phyloP scores from a whole-genome alignment of 2,329 filamentous ascomycete species.

The Pestalotiopsis sp. region DNA sequence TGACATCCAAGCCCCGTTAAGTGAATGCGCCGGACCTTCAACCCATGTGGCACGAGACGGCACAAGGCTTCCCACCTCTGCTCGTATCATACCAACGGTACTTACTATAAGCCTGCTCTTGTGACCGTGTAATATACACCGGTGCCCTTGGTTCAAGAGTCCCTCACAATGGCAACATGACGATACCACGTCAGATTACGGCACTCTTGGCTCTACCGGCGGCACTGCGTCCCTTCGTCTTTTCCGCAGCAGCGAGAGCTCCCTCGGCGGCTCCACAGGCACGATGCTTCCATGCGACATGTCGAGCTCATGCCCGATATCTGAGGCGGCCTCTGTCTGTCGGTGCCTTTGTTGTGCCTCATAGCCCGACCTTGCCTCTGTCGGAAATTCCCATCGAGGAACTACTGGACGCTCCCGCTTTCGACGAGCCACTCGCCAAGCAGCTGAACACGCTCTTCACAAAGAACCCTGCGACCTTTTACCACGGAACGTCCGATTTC shows the following conservation, averaged over 20 bases:
- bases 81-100: background rate
- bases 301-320: constrained; percentile 1
- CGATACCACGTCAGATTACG: constrained; percentile 23
- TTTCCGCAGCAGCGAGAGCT: constrained; percentile 16
- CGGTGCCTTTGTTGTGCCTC: constrained; percentile 31
- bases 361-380: constrained; percentile 24
- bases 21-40: background rate
- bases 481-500: constrained; percentile 35
- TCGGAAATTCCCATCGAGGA: constrained; percentile 30
- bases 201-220: constrained; percentile 29
- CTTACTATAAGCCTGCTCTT: background rate
- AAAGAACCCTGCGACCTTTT: constrained; percentile 26
- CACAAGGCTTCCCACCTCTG: background rate
- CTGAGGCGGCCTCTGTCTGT: constrained; percentile 22
- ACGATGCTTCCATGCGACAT: constrained; percentile 10
- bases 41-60: background rate
- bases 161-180: constrained; percentile 9
- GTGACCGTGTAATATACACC: background rate
- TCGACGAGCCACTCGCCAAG: constrained; percentile 24
- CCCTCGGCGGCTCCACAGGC: background rate
- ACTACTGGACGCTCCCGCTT: constrained; percentile 29
- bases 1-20: background rate
- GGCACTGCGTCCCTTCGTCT: constrained; percentile 26
- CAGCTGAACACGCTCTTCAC: constrained; percentile 28
- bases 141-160: background rate